Base-by-base conservation (phyloP, 2,329 filamentous ascomycete species). In the Tolypocladium cylindrosporum region DNA sequence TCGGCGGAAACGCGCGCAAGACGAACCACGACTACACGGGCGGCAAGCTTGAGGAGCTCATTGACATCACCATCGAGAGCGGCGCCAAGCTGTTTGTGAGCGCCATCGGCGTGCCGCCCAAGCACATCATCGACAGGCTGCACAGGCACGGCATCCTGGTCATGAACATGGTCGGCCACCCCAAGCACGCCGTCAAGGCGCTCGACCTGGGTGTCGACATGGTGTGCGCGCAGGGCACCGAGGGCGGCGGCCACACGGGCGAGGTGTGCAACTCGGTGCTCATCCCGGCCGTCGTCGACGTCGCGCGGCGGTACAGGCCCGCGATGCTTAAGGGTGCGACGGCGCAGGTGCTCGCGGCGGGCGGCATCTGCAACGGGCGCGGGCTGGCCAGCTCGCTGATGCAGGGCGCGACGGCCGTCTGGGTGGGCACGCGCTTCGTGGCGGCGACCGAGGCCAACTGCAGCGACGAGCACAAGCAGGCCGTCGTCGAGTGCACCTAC, bases 161-260 rank as follows among this genome's bases (percentile, higher is more conserved):
- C 41, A 97, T 97, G 91, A 97, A 97, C 72, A 97, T 97, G 92
- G 91, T 97, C 24, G 93, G 93, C 0, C 89, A 92, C 66, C 92
- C 93, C 2, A 91, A 88, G 70, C 93, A 97, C 71, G 92, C 92
- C 1, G 83, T 87, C 70, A 97, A 97, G 76, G 92, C 92, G 2
- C 77, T 97, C 4, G 84, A 91, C 55, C 83, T 87, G 0, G 93
- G 93, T 50, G 91, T 96, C 11, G 93, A 97, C 73, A 87, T 97
- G 62, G 82, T 97, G 7, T 96, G 91, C 70, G 87, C 92, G 2
- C 93, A 97, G 76, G 93, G 93, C 53, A 91, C 91, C 55, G 93
- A 97, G 72, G 93, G 92, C 1, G 93, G 93, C 21, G 93, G 92
- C 0, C 93, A 97, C 74, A 97, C 93, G 1, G 92, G 92, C 37